Conservation (phyloP, 2,329 filamentous ascomycete species). For the Alternaria viburni region DNA sequence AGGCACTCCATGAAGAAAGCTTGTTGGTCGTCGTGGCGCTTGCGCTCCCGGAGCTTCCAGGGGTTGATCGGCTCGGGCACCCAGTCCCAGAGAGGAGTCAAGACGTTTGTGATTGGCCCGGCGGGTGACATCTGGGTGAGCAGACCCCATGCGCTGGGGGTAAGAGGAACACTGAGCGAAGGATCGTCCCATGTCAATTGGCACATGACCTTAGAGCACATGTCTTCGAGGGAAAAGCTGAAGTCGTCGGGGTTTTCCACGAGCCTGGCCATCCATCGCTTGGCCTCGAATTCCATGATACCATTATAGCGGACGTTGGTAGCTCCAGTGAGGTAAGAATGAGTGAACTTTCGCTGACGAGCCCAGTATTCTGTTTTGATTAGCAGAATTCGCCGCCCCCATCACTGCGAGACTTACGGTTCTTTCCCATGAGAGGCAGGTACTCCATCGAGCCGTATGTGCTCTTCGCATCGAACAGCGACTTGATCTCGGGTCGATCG, state of each 20-base stretch:
- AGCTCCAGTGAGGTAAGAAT: constrained; percentile 58
- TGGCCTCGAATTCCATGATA: constrained; percentile 60
- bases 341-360: constrained; percentile 60
- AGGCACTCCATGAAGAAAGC: constrained; percentile 61
- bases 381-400: constrained; percentile 1
- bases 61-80: constrained; percentile 59
- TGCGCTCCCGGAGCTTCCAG: constrained; percentile 61
- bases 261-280: constrained; percentile 60
- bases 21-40: constrained; percentile 61
- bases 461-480: constrained; percentile 62
- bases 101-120: constrained; percentile 63
- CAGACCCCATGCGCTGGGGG: constrained; percentile 62
- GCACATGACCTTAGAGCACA: constrained; percentile 65
- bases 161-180: constrained; percentile 56
- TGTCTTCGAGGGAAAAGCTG: constrained; percentile 59
- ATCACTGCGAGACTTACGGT: constrained; percentile 50
- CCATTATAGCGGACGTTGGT: constrained; percentile 54
- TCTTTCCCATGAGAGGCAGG: constrained; percentile 63
- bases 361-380: constrained; percentile 58
- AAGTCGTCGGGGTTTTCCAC: constrained; percentile 60
- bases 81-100: constrained; percentile 61
- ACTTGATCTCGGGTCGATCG: constrained; percentile 58
- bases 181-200: constrained; percentile 62
- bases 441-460: constrained; percentile 63
- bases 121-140: constrained; percentile 65